A percentile compares a stretch with the other conserved stretches of the same genome.
These are phyloP conservation scores for Monosporascus sp. DNA, from an alignment of 2,329 filamentous ascomycete genomes.

Conservation along the genomic window DNA sequence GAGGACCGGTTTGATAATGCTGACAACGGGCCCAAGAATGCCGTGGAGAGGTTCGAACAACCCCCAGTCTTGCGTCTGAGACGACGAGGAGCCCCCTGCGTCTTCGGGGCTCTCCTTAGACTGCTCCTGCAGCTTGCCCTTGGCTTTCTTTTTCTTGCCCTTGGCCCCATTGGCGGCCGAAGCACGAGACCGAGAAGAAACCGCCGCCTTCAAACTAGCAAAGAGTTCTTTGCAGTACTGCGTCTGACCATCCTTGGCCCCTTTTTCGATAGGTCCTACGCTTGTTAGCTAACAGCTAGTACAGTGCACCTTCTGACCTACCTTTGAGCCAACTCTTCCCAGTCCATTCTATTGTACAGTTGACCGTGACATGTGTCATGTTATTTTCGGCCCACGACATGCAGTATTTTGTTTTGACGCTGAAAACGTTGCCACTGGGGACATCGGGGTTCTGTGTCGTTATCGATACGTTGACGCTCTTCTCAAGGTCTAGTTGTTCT, in stretches of 20 bases:
- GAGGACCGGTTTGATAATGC: constrained; percentile 66
- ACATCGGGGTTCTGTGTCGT: constrained; percentile 91
- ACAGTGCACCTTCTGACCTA: constrained; percentile 34
- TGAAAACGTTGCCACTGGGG: constrained; percentile 87
- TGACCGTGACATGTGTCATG: constrained; percentile 78
- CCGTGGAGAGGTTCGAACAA: constrained; percentile 72
- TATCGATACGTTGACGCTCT: constrained; percentile 75
- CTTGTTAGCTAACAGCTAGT: constrained; percentile 23
- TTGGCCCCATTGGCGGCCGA: constrained; percentile 46
- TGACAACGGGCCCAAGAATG: constrained; percentile 63
- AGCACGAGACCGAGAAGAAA: constrained; percentile 59
- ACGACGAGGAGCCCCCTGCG: constrained; percentile 34
- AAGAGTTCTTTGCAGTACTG: constrained; percentile 79
- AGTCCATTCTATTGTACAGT: constrained; percentile 89
- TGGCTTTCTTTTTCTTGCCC: constrained; percentile 58
- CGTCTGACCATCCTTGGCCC: constrained; percentile 82
- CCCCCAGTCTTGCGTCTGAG: constrained; percentile 61
- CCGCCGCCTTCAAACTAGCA: constrained; percentile 65
- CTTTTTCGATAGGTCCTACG: constrained; percentile 89
- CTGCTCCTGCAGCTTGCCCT: constrained; percentile 43
- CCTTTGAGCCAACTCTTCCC: constrained; percentile 98
- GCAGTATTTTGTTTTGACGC: constrained; percentile 90
- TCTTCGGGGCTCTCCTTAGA: constrained; percentile 35
- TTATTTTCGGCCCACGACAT: constrained; percentile 89
- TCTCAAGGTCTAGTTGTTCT: constrained; percentile 83